Evolutionary conservation across 495 filamentous ascomycete genomes (phyloP), one percentile per base, ranked within the genome.

Genomic region (Aspergillus leporis): DNA sequence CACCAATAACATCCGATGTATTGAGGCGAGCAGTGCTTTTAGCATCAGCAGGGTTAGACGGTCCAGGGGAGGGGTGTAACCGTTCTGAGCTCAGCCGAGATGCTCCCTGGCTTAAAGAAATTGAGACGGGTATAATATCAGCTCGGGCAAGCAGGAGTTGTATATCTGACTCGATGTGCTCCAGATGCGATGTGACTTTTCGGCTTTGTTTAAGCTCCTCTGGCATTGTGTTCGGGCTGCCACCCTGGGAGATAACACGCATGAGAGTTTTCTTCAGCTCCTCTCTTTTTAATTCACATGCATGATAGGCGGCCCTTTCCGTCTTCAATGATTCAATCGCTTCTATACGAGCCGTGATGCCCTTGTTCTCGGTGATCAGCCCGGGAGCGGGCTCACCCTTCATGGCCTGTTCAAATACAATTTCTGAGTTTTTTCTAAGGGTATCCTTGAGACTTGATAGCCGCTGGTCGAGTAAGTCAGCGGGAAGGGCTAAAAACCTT

Each of bases 351-450:
- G 64, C 53, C 6, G 71, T 68, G 28, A 74, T 62, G 22, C 32
- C 53, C 46, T 75, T 74, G 61, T 77, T 77, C 45, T 72, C 67
- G 3, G 70, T 58, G n/a, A 78, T 64, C 34, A 80, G 43, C 40
- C 75, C 72, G 4, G 70, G 71, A 2, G 71, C 69, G 14, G 64
- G 63, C 59, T 66, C 66, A n/a, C 75, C 74, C 56, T 70, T 68
- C 74, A 80, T 77, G 34, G 70, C 71, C 47, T 71, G 65, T 49
- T 76, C 59, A 47, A 75, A 77, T 12, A 78, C 69, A 49, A 75
- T 60, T 41, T 71, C 70, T 0, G 77, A 70, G 43, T 80, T 78
- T 28, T 63, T 71, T 50, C 69, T 63, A 12, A 74, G 55, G 0
- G 65, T 73, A 18, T 65, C 45, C 47, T 68, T 67, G 16, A 75